Evolutionary conservation across 2,329 filamentous ascomycete species (phyloP).

Genomic region (Ceratocystis diversiconidia): DNA sequence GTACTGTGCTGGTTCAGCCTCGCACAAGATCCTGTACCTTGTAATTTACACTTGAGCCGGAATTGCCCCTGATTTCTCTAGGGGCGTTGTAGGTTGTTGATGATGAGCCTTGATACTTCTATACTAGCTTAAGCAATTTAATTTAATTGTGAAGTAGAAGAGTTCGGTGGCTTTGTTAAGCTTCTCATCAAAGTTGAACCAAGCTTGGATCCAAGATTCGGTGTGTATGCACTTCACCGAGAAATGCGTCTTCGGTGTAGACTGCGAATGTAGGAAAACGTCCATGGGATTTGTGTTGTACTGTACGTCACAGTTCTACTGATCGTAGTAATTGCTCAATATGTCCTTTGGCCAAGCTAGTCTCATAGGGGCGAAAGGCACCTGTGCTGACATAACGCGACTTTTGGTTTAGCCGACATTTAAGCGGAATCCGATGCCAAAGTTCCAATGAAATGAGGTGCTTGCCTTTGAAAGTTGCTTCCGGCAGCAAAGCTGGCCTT

Average conservation of each 20-base stretch:
- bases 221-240: background rate
- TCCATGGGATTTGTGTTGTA: too few species aligned
- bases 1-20: background rate
- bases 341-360: background rate
- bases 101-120: background rate
- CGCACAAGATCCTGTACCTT: background rate
- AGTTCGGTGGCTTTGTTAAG: background rate
- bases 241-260: background rate
- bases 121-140: background rate
- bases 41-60: background rate
- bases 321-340: background rate
- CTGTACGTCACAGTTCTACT: background rate
- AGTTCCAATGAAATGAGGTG: background rate
- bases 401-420: background rate
- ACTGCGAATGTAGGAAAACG: background rate
- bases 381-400: background rate
- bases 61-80: background rate
- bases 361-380: background rate
- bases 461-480: background rate
- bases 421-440: background rate
- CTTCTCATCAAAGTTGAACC: background rate
- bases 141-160: background rate
- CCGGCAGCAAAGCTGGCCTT: conserved; percentile 2
- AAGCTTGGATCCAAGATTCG: background rate
- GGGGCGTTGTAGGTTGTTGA: background rate